phyloP scores from a whole-genome alignment of 108 stramenopile species.

The Skeletonema potamos region DNA sequence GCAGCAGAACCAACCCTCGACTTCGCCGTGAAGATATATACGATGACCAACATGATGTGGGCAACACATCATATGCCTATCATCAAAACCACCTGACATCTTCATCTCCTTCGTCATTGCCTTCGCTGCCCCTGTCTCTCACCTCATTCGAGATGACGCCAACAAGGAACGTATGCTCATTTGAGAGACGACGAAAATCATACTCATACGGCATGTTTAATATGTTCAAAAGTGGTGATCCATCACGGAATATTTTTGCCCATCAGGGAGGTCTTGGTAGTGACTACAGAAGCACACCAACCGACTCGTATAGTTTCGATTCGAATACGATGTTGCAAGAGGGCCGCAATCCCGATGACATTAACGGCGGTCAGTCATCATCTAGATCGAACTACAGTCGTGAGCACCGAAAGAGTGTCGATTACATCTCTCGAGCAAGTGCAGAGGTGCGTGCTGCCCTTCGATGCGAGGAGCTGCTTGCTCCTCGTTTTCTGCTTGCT shows the following conservation, averaged over 20 bases:
- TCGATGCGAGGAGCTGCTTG: background rate
- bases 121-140: background rate
- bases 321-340: background rate
- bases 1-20: background rate
- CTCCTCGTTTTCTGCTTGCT: background rate
- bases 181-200: background rate
- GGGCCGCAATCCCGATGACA: background rate
- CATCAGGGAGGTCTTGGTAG: background rate
- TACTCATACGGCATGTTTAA: background rate
- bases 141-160: background rate
- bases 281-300: background rate
- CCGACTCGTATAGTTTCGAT: background rate
- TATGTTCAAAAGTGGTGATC: background rate
- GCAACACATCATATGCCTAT: background rate
- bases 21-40: background rate
- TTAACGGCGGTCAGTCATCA: background rate
- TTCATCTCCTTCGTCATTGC: background rate
- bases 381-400: background rate
- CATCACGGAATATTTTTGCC: background rate
- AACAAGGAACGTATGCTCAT: background rate
- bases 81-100: background rate
- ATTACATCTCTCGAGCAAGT: background rate
- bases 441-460: background rate
- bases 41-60: background rate
- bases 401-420: background rate